Conservation (phyloP, 768 basidiomycete genomes). For the Xanthoconium stramineum region DNA sequence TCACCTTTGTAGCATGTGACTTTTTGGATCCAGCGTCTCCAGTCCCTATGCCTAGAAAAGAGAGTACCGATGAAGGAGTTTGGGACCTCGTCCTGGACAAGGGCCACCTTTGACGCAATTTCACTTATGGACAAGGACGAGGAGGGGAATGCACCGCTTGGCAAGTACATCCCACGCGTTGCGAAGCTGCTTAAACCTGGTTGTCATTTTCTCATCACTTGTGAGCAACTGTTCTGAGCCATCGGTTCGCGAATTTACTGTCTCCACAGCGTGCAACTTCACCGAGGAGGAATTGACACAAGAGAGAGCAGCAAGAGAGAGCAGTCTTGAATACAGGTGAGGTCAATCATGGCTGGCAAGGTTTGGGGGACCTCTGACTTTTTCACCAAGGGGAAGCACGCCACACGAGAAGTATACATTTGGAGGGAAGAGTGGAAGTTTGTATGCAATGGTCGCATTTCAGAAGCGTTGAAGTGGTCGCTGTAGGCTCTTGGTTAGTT, state of each 20-base stretch:
- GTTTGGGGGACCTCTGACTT: background rate
- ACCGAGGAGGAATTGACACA: constrained; percentile 70
- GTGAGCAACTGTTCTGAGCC: constrained; percentile 40
- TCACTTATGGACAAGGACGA: constrained; percentile 63
- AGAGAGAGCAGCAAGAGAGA: constrained; percentile 46
- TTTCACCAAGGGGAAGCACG: constrained; percentile 57
- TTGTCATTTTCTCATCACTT: constrained; percentile 76
- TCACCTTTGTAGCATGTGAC: constrained; percentile 60
- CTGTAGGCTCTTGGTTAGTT: background rate
- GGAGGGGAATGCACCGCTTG: constrained; percentile 48
- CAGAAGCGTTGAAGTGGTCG: no score
- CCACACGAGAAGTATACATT: constrained; percentile 71
- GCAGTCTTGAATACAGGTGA: constrained; percentile 64
- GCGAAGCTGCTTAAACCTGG: constrained; percentile 57
- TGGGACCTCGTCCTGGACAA: constrained; percentile 86
- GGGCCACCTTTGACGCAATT: constrained; percentile 87
- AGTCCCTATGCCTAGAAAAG: constrained; percentile 12
- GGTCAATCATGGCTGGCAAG: constrained; percentile 11
- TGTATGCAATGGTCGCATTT: constrained; percentile 71
- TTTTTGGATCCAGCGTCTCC: constrained; percentile 58
- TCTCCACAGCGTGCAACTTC: constrained; percentile 69
- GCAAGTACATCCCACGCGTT: constrained; percentile 59
- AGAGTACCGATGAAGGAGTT: constrained; percentile 6
- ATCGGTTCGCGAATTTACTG: background rate
- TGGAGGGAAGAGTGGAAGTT: constrained; percentile 73